Conservation (phyloP, 2,329 filamentous ascomycete species). For the Fusarium denticulatum region DNA sequence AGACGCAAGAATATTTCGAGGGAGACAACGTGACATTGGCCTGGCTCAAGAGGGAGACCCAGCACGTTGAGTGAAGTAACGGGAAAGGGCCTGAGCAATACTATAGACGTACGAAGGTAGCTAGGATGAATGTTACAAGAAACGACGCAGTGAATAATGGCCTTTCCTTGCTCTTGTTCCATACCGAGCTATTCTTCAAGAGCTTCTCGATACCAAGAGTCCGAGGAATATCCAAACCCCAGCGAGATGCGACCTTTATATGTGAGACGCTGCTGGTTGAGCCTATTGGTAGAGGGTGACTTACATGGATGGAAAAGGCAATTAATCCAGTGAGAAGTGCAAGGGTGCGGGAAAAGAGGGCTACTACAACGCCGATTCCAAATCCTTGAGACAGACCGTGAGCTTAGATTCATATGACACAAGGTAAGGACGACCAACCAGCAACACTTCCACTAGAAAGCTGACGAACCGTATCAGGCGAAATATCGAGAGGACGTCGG, state of each 20-base stretch:
- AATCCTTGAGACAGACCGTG: slow-evolving; percentile 60
- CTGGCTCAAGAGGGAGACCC: slow-evolving; percentile 91
- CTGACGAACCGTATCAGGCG: slow-evolving; percentile 55
- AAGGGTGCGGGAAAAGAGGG: slow-evolving; percentile 76
- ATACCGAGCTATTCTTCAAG: slow-evolving; percentile 52
- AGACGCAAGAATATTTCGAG: slow-evolving; percentile 81
- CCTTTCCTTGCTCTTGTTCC: slow-evolving; percentile 64
- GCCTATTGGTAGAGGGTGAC: slow-evolving; percentile 24
- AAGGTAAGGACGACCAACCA: slow-evolving; percentile 49
- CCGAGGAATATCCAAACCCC: slow-evolving; percentile 54
- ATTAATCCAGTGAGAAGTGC: slow-evolving; percentile 73
- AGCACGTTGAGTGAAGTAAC: slow-evolving; percentile 58
- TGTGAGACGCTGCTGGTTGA: slow-evolving; percentile 16
- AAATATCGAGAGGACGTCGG: slow-evolving; percentile 34
- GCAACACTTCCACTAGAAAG: slow-evolving; percentile 65
- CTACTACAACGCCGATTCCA: slow-evolving; percentile 70
- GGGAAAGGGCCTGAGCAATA: slow-evolving; percentile 36
- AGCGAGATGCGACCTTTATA: slow-evolving; percentile 54
- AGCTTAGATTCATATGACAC: neutral
- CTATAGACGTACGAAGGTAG: slow-evolving; percentile 60
- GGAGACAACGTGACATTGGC: slow-evolving; percentile 75
- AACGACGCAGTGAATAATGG: slow-evolving; percentile 76
- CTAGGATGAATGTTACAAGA: slow-evolving; percentile 76
- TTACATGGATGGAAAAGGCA: slow-evolving; percentile 71
- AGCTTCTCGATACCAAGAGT: slow-evolving; percentile 51